Evolutionary conservation across 306 rosid genomes (phyloP).

Genomic region (Prunus davidiana): DNA sequence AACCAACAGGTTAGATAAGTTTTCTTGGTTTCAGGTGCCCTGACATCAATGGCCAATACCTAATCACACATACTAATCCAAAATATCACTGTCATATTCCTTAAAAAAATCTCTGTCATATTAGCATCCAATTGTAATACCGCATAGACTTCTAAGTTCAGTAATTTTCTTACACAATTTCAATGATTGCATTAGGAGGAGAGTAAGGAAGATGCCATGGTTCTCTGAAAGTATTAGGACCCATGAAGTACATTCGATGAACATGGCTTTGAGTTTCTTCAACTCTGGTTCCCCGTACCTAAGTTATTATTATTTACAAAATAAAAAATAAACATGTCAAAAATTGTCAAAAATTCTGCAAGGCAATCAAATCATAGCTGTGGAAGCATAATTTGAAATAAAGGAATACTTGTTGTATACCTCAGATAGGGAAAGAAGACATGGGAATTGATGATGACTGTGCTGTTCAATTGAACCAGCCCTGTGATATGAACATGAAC

Average conservation of each 20-base stretch:
- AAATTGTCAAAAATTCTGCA: constrained; percentile 13
- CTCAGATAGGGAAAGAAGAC: constrained; percentile 96
- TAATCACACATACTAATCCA: background rate
- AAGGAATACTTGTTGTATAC: constrained; percentile 32
- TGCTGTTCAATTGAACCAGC: constrained; percentile 70
- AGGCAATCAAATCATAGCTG: constrained; percentile 12
- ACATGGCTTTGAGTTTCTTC: constrained; percentile 97
- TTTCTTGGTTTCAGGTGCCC: background rate
- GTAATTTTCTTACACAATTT: constrained; percentile 85
- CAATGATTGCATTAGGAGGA: constrained; percentile 91
- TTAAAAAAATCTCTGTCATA: constrained; percentile 6
- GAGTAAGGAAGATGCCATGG: constrained; percentile 99
- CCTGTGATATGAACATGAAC: constrained; percentile 62
- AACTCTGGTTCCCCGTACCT: constrained; percentile 90
- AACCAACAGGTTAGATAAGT: background rate
- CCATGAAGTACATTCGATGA: constrained; percentile 95
- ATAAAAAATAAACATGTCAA: background rate
- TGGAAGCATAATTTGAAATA: constrained; percentile 17
- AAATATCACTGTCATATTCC: constrained; percentile 15
- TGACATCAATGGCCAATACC: background rate
- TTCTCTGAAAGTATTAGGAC: constrained; percentile 94
- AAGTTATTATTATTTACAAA: constrained; percentile 3
- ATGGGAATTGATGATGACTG: constrained; percentile 64
- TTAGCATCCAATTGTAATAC: constrained; percentile 15
- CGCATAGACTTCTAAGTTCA: constrained; percentile 3